A percentile compares a stretch with the other conserved stretches of the same genome.
phyloP scores from a whole-genome alignment of 495 filamentous ascomycete genomes.

The Patellaria atrata region DNA sequence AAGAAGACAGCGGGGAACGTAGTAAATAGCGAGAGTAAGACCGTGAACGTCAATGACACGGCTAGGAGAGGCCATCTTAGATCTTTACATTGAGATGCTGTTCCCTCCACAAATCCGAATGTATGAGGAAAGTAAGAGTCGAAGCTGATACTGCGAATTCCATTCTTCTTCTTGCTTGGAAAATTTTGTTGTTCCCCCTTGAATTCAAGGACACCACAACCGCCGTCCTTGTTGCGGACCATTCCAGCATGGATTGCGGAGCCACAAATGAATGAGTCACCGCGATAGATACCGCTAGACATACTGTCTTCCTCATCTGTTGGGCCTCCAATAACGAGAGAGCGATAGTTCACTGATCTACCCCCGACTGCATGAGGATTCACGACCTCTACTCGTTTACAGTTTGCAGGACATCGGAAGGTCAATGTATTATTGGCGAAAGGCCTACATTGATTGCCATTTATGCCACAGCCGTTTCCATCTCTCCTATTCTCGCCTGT shows the following conservation, averaged over 20 bases:
- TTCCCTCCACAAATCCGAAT: constrained; percentile 28
- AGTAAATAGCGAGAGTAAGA: constrained; percentile 28
- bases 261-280: constrained; percentile 31
- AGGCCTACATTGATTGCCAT: constrained; percentile 29
- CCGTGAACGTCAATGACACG: constrained; percentile 27
- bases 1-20: constrained; percentile 31
- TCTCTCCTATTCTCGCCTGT: constrained; percentile 14
- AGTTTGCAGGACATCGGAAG: constrained; percentile 31
- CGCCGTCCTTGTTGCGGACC: constrained; percentile 24
- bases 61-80: constrained; percentile 30
- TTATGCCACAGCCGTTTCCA: constrained; percentile 32
- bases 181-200: constrained; percentile 25
- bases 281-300: constrained; percentile 24
- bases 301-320: constrained; percentile 18
- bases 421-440: constrained; percentile 26
- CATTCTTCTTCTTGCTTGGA: constrained; percentile 20
- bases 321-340: constrained; percentile 29
- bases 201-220: constrained; percentile 28
- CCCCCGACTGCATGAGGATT: constrained; percentile 30
- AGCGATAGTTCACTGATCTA: constrained; percentile 26
- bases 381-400: constrained; percentile 22
- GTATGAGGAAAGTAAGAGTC: constrained; percentile 30
- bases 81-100: constrained; percentile 25
- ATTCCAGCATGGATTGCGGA: constrained; percentile 31
- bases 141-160: constrained; percentile 26